Evolutionary conservation across 352 stramenopile genomes (phyloP), one percentile per base, ranked within the genome.

Genomic region (Phytophthora uliginosa): DNA sequence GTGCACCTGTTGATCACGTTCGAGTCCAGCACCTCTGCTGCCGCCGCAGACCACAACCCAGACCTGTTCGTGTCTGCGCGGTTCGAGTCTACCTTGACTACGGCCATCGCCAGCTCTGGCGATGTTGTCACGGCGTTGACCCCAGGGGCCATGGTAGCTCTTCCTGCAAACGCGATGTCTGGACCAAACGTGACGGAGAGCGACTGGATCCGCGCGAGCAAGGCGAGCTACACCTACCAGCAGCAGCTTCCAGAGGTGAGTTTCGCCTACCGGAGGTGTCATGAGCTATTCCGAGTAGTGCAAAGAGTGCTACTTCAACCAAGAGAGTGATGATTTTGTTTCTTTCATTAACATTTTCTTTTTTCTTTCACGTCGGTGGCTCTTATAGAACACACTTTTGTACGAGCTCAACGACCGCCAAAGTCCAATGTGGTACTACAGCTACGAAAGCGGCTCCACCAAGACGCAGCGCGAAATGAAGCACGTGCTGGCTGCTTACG

Each of bases 371-470:
- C 28, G 0, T 31, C 26, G 26, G 38, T 45, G 1, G 76, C 20
- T 83, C 82, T 36, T 69, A 78, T 22, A 85, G 68, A 82, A 82
- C 47, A 55, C 68, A 28, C 36, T 82, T 17, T 2, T 82, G 26
- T 85, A 74, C 42, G 62, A 76, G 24, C 47, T 85, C 7, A 85
- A 85, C 68, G 78, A 85, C 26, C 60, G 75, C 24, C 66, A 52
- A 22, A 79, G 69, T 40, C 75, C 76, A 3, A 69, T 69, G 33
- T 85, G 78, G 78, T 77, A 73, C 62, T 85, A 85, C 66, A 55
- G 69, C 28, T 85, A 81, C 34, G 75, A 85, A 31, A 81, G 78
- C n/a, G 78, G 76, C 18, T 68, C 73, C n/a, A 82, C 72, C 15
- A 83, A 79, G 52, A 69, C 59, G 17, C 75, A 83, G 26, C 75